A percentile compares a stretch with the other conserved stretches of the same genome.
phyloP scores from a whole-genome alignment of 441 rosid species.

The Iberis amara region DNA sequence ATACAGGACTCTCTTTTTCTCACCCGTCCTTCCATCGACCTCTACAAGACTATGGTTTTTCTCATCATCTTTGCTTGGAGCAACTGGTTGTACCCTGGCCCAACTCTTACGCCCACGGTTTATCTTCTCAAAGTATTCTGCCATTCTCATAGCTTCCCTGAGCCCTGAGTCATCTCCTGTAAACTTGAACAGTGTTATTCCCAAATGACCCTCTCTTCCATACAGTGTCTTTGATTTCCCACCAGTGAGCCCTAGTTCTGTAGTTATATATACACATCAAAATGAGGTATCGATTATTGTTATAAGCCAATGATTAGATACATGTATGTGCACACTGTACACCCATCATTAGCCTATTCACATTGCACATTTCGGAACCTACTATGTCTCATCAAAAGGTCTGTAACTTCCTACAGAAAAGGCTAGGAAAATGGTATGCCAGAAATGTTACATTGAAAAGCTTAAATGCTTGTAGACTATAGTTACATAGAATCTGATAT shows the following conservation, averaged over 20 bases:
- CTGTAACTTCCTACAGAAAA: conserved; percentile 2
- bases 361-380: conserved; percentile 19
- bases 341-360: conserved; percentile 23
- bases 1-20: conserved; percentile 67
- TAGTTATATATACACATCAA: conserved; percentile 31
- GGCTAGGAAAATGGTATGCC: conserved; percentile 4
- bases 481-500: conserved; percentile 15
- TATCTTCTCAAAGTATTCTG: conserved; percentile 74
- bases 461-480: conserved; percentile 15
- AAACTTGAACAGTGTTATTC: conserved; percentile 70
- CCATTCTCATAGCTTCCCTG: conserved; percentile 64
- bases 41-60: conserved; percentile 66
- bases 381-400: conserved; percentile 10
- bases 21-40: conserved; percentile 63
- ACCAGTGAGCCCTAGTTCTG: conserved; percentile 77
- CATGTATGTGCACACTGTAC: conserved; percentile 16
- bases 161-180: conserved; percentile 62
- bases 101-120: conserved; percentile 78
- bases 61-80: conserved; percentile 71
- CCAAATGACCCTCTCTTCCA: conserved; percentile 93
- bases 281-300: conserved; percentile 19
- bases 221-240: conserved; percentile 87
- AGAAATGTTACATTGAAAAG: conserved; percentile 11
- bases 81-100: conserved; percentile 48
- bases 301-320: conserved; percentile 21